These are phyloP conservation scores for Lecanicillium sp. DNA, from an alignment of 2,329 filamentous ascomycete genomes.

Conservation along the genomic window DNA sequence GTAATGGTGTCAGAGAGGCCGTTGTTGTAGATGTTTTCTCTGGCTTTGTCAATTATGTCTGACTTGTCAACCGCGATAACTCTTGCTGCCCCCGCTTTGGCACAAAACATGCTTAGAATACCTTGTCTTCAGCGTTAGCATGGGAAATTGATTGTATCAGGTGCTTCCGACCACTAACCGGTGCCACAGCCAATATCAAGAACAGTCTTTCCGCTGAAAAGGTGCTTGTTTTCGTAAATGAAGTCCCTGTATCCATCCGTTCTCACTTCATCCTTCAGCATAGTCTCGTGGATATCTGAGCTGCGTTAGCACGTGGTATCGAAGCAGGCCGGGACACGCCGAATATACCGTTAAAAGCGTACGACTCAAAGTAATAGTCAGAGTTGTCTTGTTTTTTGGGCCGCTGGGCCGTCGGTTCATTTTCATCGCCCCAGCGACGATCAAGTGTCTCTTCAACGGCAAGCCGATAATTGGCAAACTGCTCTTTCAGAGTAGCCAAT, in stretches of 20 bases:
- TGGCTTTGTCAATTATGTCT: slow-evolving; percentile 79
- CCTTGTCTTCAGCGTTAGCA: slow-evolving; percentile 33
- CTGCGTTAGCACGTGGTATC: slow-evolving; percentile 3
- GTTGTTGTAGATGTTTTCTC: slow-evolving; percentile 78
- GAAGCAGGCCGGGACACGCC: not conserved
- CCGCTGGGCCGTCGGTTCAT: slow-evolving; percentile 27
- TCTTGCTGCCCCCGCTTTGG: slow-evolving; percentile 75
- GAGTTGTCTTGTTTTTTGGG: slow-evolving; percentile 23
- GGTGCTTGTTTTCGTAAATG: slow-evolving; percentile 81
- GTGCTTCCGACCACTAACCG: slow-evolving; percentile 38
- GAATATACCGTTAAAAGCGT: slow-evolving; percentile 48
- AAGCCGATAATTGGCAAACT: slow-evolving; percentile 58
- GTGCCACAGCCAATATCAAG: slow-evolving; percentile 86
- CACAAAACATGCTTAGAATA: slow-evolving; percentile 91
- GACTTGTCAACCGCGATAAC: slow-evolving; percentile 92
- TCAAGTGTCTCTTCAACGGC: slow-evolving; percentile 61
- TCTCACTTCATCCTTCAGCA: slow-evolving; percentile 84
- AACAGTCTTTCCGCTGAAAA: slow-evolving; percentile 80
- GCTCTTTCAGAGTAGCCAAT: slow-evolving; percentile 48
- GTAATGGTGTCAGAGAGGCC: slow-evolving; percentile 66
- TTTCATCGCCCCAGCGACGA: slow-evolving; percentile 53
- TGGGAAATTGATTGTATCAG: no score
- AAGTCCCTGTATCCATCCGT: slow-evolving; percentile 93
- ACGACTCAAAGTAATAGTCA: slow-evolving; percentile 53
- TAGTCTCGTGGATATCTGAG: slow-evolving; percentile 86